These are phyloP conservation scores for Solanum verrucosum DNA, from an alignment of 257 asterid species.

Conservation along the genomic window DNA sequence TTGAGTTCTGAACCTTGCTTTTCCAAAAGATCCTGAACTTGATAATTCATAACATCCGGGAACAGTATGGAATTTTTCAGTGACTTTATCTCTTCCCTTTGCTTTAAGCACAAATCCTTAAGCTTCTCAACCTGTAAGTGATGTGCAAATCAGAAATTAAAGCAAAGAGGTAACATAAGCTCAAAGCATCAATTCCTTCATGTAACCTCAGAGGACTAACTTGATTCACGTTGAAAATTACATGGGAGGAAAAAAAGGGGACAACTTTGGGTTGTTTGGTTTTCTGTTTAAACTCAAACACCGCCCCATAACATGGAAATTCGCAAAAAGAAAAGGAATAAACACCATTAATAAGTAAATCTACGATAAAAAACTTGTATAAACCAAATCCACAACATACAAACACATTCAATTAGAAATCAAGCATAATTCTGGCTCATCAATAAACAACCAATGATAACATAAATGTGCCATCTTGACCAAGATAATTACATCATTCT, in stretches of 20 bases:
- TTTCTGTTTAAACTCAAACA: not conserved
- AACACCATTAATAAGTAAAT: not conserved
- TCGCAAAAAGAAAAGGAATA: not conserved
- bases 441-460: not conserved
- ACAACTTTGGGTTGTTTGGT: not conserved
- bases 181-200: not conserved
- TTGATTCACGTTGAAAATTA: not conserved
- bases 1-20: conserved; percentile 70
- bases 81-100: conserved; percentile 91
- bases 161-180: not conserved
- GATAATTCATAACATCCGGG: conserved; percentile 68
- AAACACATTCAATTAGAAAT: not conserved
- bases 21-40: conserved; percentile 51
- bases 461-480: not conserved
- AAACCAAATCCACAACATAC: not conserved
- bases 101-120: conserved; percentile 93
- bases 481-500: not conserved
- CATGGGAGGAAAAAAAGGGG: not conserved
- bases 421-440: not conserved
- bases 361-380: not conserved
- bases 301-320: not conserved
- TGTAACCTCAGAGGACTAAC: not conserved
- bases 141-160: not conserved
- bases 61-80: conserved; percentile 66
- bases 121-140: conserved; percentile 70